phyloP scores from a whole-genome alignment of 192 early-diverging fungal genomes.

The Paraglomus occultum region DNA sequence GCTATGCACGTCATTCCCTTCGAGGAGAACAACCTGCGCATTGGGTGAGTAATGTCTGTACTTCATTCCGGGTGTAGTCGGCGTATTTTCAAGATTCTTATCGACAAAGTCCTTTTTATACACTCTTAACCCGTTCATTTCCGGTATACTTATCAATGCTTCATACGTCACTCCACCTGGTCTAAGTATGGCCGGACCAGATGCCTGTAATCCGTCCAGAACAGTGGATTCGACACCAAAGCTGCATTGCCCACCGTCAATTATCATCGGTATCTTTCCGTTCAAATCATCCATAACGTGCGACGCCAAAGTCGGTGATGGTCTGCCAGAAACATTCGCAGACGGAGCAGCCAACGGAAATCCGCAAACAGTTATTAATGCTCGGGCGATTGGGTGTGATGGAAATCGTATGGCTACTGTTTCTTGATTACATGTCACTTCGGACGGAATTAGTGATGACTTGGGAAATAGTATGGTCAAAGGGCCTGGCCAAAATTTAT shows the following conservation, averaged over 20 bases:
- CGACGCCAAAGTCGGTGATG: slow-evolving; percentile 86
- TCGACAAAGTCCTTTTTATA: slow-evolving; percentile 80
- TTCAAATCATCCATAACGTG: slow-evolving; percentile 86
- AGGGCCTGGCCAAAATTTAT: slow-evolving; percentile 87
- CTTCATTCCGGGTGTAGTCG: slow-evolving; percentile 99
- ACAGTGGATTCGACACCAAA: slow-evolving; percentile 95
- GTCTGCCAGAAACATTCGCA: slow-evolving; percentile 95
- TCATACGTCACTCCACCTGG: slow-evolving; percentile 94
- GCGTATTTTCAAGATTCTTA: slow-evolving; percentile 65
- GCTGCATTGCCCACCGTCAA: slow-evolving; percentile 88
- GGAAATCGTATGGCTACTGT: slow-evolving; percentile 94
- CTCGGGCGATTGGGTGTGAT: slow-evolving; percentile 86
- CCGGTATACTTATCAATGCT: slow-evolving; percentile 53
- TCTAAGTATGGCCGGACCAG: slow-evolving; percentile 77
- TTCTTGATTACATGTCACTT: slow-evolving; percentile 78
- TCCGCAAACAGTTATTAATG: slow-evolving; percentile 77
- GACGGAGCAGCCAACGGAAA: slow-evolving; percentile 96
- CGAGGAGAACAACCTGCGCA: slow-evolving; percentile 79
- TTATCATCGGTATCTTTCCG: slow-evolving; percentile 77
- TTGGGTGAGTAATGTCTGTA: slow-evolving; percentile 97
- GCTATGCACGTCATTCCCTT: slow-evolving; percentile 21
- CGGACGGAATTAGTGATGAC: slow-evolving; percentile 63
- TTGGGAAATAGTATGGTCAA: slow-evolving; percentile 87
- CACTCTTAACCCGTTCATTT: slow-evolving; percentile 67
- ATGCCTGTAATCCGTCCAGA: slow-evolving; percentile 70